phyloP scores from a whole-genome alignment of 345 rosid species.

The Linum trigynum region DNA sequence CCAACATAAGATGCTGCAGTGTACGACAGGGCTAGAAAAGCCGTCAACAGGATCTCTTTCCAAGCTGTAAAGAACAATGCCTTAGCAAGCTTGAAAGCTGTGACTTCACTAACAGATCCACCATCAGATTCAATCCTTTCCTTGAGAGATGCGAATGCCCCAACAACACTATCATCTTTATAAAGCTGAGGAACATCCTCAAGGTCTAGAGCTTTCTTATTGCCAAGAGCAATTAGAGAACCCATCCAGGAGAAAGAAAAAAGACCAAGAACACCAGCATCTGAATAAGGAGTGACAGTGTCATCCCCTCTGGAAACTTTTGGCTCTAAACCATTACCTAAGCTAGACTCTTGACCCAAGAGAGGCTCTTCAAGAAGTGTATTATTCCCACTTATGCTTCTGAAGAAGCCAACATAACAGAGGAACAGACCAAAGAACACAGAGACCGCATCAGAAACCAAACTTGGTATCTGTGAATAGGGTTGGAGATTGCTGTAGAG shows the following conservation, averaged over 20 bases:
- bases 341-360: constrained; percentile 21
- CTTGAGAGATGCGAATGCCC: constrained; percentile 30
- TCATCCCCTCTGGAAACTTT: constrained; percentile 24
- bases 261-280: constrained; percentile 34
- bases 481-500: constrained; percentile 19
- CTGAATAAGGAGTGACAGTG: constrained; percentile 37
- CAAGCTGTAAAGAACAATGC: constrained; percentile 35
- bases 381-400: constrained; percentile 16
- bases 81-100: constrained; percentile 40
- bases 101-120: constrained; percentile 22
- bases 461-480: constrained; percentile 18
- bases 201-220: constrained; percentile 44
- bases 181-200: constrained; percentile 65
- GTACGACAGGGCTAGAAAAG: constrained; percentile 26
- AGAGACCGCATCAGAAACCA: constrained; percentile 44
- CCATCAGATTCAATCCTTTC: constrained; percentile 34
- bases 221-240: constrained; percentile 47
- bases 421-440: constrained; percentile 42
- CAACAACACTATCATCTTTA: constrained; percentile 33
- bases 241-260: constrained; percentile 60
- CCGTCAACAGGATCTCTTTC: constrained; percentile 40
- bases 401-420: constrained; percentile 41
- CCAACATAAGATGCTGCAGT: constrained; percentile 50
- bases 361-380: constrained; percentile 40
- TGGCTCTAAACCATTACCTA: neutral